Evolutionary conservation across 2,329 filamentous ascomycete genomes (phyloP).

Genomic region (Neofusicoccum kwambonambiense): DNA sequence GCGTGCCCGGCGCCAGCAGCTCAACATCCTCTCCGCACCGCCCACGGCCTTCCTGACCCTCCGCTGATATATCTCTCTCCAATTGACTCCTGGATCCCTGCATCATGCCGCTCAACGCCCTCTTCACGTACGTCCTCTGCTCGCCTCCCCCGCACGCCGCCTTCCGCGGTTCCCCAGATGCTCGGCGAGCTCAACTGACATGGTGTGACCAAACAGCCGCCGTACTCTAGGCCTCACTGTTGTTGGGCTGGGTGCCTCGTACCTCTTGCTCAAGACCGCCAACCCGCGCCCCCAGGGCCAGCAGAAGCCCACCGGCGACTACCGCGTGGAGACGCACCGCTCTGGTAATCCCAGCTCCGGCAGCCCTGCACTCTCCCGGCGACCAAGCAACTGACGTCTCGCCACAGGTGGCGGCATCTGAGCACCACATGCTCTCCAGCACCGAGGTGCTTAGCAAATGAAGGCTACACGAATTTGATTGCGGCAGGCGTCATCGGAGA

Average conservation of each 20-base stretch:
- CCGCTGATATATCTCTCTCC: not conserved
- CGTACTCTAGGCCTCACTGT: slow-evolving; percentile 33
- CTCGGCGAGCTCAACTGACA: not conserved
- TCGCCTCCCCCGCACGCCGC: not conserved
- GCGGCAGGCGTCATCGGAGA: not conserved
- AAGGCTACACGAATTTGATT: not conserved
- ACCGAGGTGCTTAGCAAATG: too few relatives aligned
- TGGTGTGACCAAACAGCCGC: slow-evolving; percentile 24
- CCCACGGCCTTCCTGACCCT: not conserved
- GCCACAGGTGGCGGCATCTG: slow-evolving; percentile 11
- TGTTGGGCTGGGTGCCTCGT: slow-evolving; percentile 32
- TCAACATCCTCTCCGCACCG: slow-evolving; percentile 4
- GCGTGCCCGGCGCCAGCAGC: not conserved
- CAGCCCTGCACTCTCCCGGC: not conserved
- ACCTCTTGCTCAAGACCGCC: slow-evolving; percentile 33
- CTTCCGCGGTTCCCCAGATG: not conserved
- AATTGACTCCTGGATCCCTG: not conserved
- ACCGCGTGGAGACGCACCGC: slow-evolving; percentile 12
- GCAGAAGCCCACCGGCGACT: slow-evolving; percentile 20
- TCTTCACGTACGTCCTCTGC: slow-evolving; percentile 5
- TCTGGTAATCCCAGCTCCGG: not conserved
- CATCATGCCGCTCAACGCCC: slow-evolving; percentile 12
- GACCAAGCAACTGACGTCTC: not conserved
- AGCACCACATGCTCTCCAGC: not conserved
- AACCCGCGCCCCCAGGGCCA: slow-evolving; percentile 29